phyloP scores from a whole-genome alignment of 345 rosid genomes.

The Rhodamnia argentea region DNA sequence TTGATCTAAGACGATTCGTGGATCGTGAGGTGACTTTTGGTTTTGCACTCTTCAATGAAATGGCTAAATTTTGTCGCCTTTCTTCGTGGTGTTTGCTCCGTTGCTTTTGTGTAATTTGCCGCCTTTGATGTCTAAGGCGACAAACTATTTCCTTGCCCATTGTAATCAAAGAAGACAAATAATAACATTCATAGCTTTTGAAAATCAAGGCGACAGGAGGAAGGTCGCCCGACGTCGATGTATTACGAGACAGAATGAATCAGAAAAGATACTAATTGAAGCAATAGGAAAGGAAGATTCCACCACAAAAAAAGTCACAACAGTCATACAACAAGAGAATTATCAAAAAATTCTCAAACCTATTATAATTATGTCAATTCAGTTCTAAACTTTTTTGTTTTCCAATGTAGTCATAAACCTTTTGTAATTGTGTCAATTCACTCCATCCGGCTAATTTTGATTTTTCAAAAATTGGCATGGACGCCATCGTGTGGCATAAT shows the following conservation, averaged over 20 bases:
- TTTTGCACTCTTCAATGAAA: background rate
- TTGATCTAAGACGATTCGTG: background rate
- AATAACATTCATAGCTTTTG: background rate
- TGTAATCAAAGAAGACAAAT: background rate
- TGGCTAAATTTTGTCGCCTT: background rate
- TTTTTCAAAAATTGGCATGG: too few species aligned
- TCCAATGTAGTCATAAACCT: too few species aligned
- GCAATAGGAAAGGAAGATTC: background rate
- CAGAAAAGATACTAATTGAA: background rate
- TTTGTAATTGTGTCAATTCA: too few species aligned
- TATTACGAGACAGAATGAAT: background rate
- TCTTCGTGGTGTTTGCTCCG: background rate
- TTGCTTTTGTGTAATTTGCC: background rate
- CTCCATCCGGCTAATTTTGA: too few species aligned
- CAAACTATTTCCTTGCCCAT: background rate
- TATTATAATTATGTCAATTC: too few species aligned
- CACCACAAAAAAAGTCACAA: background rate
- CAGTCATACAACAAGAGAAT: background rate
- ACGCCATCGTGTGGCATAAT: too few species aligned
- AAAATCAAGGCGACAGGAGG: background rate
- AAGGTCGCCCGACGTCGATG: background rate
- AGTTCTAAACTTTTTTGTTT: too few species aligned
- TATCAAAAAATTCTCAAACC: too few species aligned
- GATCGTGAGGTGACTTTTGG: background rate
- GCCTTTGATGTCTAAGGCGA: background rate